Base-by-base conservation (phyloP, 305 asterid species). In the Plantago lanceolata region DNA sequence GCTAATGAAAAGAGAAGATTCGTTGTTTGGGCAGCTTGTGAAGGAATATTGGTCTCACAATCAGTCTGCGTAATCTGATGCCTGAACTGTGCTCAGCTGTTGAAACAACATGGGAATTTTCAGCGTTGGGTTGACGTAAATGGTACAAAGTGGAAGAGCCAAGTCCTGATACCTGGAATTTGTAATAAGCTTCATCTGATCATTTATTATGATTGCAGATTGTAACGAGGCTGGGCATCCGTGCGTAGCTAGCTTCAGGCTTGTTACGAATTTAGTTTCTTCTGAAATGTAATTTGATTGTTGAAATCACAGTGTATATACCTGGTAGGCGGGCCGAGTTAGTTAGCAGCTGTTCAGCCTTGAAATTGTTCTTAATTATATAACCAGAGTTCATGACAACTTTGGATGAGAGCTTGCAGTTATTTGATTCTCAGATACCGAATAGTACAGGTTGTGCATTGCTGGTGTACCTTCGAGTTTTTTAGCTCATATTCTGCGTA, bases 11-110 rank as follows among this genome's bases (percentile, higher is more conserved):
- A 73, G 75, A 51, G 89, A 86, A 61, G 86, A 78, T 59, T 88
- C 98, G 0, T 64, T 91, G 69, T 91, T 88, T 24, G 94, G 83
- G 49, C 87, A 81, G 69, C 96, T 91, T 17, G 95, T 91, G 14
- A 81, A 88, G 79, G 96, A 91, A 71, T 91, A 86, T 59, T 91
- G 95, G 96, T 84, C 98, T 57, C 88, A 83, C 68, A 53, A 76
- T 66, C 83, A 76, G 17, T 83, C 86, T 9, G 76, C 80, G 18
- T 83, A 81, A 68, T 66, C 75, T 13, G 72, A 65, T 14, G 68
- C 35, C 21, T 28, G 28, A 49, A n/a, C 5, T 35, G 47, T 31
- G 15, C 4, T 52, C 1, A 40, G 45, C 13, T 40, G 45, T 40
- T 40, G 45, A 40, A 9, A 40, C 45, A 11, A 40, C 45, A 9